Conservation (phyloP, 331 rosid genomes). For the Acacia concinna region DNA sequence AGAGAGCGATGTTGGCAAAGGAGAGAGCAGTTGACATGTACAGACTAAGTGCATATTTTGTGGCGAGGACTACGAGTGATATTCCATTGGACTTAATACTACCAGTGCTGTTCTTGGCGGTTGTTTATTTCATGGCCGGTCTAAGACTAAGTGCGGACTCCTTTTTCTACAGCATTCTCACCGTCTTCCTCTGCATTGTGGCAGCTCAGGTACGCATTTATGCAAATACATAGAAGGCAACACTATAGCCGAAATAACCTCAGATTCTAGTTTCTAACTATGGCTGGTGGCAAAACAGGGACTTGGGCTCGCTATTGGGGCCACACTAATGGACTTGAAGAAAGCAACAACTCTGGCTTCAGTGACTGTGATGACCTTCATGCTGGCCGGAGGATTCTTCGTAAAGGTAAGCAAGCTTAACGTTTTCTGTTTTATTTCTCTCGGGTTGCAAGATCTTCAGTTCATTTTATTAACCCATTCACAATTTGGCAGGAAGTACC, state of each 20-base stretch:
- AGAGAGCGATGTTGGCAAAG: slow-evolving; percentile 87
- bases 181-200: slow-evolving; percentile 82
- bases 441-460: not conserved
- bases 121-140: slow-evolving; percentile 95
- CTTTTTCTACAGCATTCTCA: slow-evolving; percentile 75
- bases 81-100: slow-evolving; percentile 81
- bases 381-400: slow-evolving; percentile 97
- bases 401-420: slow-evolving; percentile 52
- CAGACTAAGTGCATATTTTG: slow-evolving; percentile 88
- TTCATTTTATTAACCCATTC: not conserved
- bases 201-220: slow-evolving; percentile 78
- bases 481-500: slow-evolving; percentile 74
- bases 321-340: slow-evolving; percentile 86
- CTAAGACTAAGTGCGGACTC: slow-evolving; percentile 58
- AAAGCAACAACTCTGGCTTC: slow-evolving; percentile 94
- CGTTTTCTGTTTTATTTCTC: not conserved
- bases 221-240: not conserved
- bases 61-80: slow-evolving; percentile 97
- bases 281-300: slow-evolving; percentile 52
- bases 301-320: slow-evolving; percentile 96
- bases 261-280: slow-evolving; percentile 2
- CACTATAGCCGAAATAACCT: not conserved
- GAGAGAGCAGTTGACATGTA: slow-evolving; percentile 95
- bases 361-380: slow-evolving; percentile 97
- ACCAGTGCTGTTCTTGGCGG: slow-evolving; percentile 72